Evolutionary conservation across 2,329 filamentous ascomycete genomes (phyloP), one percentile per base, ranked within the genome.

Genomic region (Cladosporium sp.): DNA sequence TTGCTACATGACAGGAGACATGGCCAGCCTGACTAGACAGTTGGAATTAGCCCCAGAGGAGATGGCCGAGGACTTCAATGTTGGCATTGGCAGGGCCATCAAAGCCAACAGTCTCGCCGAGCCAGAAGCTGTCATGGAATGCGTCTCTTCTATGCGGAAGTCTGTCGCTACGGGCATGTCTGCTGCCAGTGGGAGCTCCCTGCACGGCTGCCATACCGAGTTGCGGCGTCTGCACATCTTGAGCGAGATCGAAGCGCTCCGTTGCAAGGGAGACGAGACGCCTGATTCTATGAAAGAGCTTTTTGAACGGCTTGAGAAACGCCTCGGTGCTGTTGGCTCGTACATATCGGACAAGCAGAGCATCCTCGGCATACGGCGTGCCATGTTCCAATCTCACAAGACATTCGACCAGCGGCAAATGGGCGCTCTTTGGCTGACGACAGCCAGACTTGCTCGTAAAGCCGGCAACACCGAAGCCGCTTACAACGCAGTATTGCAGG

Each of bases 281-380:
- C 46, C 46, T 9, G 41, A 40, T 14, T 55, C 61, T 35, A 43
- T 53, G 51, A 13, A 10, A 3, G 31, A 35, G n/a, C 32, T 45
- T n/a, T 43, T 46, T 8, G 40, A 48, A 18, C 77, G 77, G 18
- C 68, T 96, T 4, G 79, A 86, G 56, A 82, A 86, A 43, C 84
- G 93, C n/a, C 74, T 98, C n/a, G 87, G 91, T 59, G 79, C 95
- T 1, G 75, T 98, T 2, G 93, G 95, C 0, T 88, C 90, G 1
- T 95, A 93, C 63, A 85, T 91, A 35, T 82, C 84, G 49, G 91
- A 98, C 66, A 98, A 98, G 68, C 92, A 96, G 66, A 97, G 95
- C 66, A 72, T 98, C 9, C 76, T 99, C 28, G 87, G 90, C 1
- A 78, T 97, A 38, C 83, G 91, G 53, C 81, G 93, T 60, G 92